Conservation (phyloP, 768 basidiomycete species). For the Trametes coccinea region DNA sequence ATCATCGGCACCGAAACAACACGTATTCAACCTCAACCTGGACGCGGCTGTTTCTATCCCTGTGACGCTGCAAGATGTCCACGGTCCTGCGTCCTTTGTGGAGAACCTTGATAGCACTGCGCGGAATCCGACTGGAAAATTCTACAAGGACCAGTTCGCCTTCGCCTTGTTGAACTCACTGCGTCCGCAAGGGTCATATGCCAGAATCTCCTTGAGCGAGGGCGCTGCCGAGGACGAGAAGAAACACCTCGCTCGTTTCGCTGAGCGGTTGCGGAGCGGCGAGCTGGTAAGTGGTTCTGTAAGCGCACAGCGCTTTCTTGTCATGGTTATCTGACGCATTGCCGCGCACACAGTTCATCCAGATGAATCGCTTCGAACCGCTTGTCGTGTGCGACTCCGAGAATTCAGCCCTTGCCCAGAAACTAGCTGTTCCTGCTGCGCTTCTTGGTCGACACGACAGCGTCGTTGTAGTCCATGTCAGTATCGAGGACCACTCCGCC, state of each 20-base stretch:
- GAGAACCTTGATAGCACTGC: slow-evolving; percentile 40
- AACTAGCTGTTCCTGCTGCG: slow-evolving; percentile 48
- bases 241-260: slow-evolving; percentile 50
- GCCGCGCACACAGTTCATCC: slow-evolving; percentile 49
- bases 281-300: slow-evolving; percentile 45
- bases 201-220: slow-evolving; percentile 43
- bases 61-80: slow-evolving; percentile 45
- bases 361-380: slow-evolving; percentile 50
- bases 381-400: slow-evolving; percentile 61
- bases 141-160: slow-evolving; percentile 52
- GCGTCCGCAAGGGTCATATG: slow-evolving; percentile 50
- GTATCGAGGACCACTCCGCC: slow-evolving; percentile 58
- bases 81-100: slow-evolving; percentile 35
- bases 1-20: slow-evolving; percentile 29
- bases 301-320: slow-evolving; percentile 12
- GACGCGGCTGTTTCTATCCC: slow-evolving; percentile 53
- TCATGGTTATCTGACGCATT: background rate
- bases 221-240: slow-evolving; percentile 45
- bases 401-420: slow-evolving; percentile 45
- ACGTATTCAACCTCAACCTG: slow-evolving; percentile 48
- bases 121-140: slow-evolving; percentile 54
- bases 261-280: slow-evolving; percentile 48
- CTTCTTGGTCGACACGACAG: slow-evolving; percentile 46
- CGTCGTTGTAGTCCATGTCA: slow-evolving; percentile 55
- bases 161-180: slow-evolving; percentile 54